Percentiles rank a stretch among this genome's conserved stretches.
Conservation (phyloP, 78 protist species). For the Chrysochromulina parva region DNA sequence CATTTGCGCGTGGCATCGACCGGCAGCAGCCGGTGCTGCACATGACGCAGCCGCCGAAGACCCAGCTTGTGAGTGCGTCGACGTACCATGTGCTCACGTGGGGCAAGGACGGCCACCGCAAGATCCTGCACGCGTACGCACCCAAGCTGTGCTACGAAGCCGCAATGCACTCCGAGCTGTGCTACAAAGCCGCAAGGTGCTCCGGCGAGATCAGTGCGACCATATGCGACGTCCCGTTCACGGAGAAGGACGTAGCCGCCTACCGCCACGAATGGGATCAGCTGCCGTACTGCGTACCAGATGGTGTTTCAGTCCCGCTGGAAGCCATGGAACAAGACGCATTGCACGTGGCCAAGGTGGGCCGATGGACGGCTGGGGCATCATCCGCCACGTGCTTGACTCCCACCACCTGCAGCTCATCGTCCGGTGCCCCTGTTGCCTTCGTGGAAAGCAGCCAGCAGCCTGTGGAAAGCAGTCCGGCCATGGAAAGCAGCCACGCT, state of each 20-base stretch:
- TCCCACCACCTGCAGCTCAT: no score
- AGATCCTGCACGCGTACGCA: not conserved
- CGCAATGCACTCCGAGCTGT: no score
- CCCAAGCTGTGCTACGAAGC: not conserved
- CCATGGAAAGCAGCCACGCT: no score
- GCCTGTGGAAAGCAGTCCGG: no score
- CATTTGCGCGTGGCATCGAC: not conserved
- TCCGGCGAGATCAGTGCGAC: not conserved
- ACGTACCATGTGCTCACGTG: not conserved
- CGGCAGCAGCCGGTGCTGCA: not conserved
- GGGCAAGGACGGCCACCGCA: not conserved
- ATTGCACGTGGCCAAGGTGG: no score
- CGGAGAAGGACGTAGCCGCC: not conserved
- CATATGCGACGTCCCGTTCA: not conserved
- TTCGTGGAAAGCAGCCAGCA: no score
- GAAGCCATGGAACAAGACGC: no score
- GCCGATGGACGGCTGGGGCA: no score
- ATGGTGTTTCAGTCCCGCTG: no score
- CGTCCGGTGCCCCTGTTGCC: no score
- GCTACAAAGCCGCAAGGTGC: no score
- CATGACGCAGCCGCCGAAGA: not conserved
- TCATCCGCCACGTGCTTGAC: no score
- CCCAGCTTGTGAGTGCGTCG: not conserved
- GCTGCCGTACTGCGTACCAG: not conserved
- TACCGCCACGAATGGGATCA: not conserved